phyloP scores from a whole-genome alignment of 148 eudicot species.

The Oxyria digyna region DNA sequence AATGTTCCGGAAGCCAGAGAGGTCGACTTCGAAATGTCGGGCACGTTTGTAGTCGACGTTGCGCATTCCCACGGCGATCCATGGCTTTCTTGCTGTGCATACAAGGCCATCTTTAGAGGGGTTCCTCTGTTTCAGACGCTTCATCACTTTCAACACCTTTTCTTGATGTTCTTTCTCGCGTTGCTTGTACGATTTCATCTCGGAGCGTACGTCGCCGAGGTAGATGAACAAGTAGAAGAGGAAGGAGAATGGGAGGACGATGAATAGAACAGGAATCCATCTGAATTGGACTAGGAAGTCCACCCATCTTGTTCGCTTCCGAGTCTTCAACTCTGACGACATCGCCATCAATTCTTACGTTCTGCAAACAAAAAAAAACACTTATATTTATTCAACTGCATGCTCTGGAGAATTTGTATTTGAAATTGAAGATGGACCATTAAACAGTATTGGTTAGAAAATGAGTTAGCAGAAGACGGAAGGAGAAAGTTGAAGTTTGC shows the following conservation, averaged over 20 bases:
- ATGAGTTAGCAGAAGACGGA: too few species aligned
- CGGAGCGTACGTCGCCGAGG: conserved; percentile 1
- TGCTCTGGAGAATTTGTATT: too few species aligned
- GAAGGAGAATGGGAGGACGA: not conserved
- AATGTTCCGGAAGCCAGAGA: not conserved
- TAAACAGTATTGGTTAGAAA: too few species aligned
- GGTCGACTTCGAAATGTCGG: conserved; percentile 5
- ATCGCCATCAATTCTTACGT: not conserved
- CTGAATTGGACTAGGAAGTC: conserved; percentile 5
- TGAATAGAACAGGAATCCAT: not conserved
- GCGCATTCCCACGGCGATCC: conserved; percentile 1
- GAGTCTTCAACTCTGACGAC: not conserved
- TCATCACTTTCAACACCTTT: not conserved
- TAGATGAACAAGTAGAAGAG: not conserved
- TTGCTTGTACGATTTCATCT: conserved; percentile 6
- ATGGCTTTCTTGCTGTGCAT: conserved; percentile 4
- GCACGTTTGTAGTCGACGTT: conserved; percentile 7
- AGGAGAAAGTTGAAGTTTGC: too few species aligned
- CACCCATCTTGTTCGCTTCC: not conserved
- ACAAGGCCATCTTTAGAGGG: conserved; percentile 2
- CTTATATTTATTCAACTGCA: too few species aligned
- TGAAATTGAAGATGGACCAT: too few species aligned
- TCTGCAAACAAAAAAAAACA: too few species aligned
- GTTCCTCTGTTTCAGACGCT: conserved; percentile 1
- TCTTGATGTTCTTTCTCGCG: conserved; percentile 1